Evolutionary conservation across 441 rosid species (phyloP).

Genomic region (Pelargonium citronellum): DNA sequence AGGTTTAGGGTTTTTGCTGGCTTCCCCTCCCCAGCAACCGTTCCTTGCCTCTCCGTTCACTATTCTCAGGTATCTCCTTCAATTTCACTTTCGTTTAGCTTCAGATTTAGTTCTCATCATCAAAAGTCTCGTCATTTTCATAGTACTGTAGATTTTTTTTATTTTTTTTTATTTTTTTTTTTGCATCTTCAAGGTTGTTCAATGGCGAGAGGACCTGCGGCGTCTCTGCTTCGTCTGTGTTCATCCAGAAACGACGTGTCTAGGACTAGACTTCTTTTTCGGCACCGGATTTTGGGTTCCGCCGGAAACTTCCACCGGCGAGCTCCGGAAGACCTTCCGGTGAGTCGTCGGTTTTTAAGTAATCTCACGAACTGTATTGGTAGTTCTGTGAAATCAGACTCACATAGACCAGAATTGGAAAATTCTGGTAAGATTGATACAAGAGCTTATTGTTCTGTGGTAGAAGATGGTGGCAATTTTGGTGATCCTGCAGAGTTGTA

Average conservation of each 20-base stretch:
- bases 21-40: no score
- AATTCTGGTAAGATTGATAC: neutral
- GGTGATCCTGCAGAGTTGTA: conserved; percentile 51
- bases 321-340: neutral
- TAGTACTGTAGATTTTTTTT: no score
- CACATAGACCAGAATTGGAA: neutral
- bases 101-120: no score
- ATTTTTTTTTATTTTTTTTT: no score
- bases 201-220: neutral
- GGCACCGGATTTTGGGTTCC: conserved; percentile 4
- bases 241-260: neutral
- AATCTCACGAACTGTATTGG: neutral
- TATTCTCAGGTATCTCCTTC: no score
- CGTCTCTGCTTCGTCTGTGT: conserved; percentile 4
- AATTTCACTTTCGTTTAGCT: no score
- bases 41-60: no score
- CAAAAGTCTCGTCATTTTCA: no score
- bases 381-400: neutral
- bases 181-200: neutral
- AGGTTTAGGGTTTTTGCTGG: no score
- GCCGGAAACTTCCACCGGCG: neutral
- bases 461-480: conserved; percentile 1
- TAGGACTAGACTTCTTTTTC: neutral
- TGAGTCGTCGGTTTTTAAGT: neutral
- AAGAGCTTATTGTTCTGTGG: neutral